Evolutionary conservation across 495 filamentous ascomycete genomes (phyloP), one percentile per base, ranked within the genome.

Genomic region (Neurospora sp.): DNA sequence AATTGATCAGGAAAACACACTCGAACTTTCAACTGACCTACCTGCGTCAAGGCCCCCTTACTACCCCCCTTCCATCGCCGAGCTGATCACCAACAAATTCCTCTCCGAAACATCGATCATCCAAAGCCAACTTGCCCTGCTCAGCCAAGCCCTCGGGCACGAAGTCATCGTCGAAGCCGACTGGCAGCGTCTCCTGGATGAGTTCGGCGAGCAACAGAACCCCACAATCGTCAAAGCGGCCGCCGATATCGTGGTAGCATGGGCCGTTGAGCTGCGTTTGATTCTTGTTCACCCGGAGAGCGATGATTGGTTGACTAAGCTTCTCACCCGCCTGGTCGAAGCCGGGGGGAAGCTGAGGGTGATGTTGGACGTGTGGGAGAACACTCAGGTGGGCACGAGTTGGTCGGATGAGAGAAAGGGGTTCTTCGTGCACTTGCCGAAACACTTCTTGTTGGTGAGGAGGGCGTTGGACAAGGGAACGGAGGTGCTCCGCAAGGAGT

Each of bases 371-470:
- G 6, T 66, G 12, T 66, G 54, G 54, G 54, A 66, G 2, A 0
- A 18, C 0, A 1, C 0, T 39, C 69, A 72, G 1, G 23, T 66
- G 14, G 44, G 72, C 0, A 79, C 80, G 5, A 72, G 69, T 4
- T 83, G 78, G 80, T 78, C 80, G 0, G 75, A 77, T 4, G 49
- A 73, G 23, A 73, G 75, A 3, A 31, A 12, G 0, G 77, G 78
- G 11, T 81, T 84, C 70, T 44, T 83, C 16, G 74, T 85, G 12
- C 74, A 69, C 27, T 70, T 85, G 31, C 82, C 82, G 2, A 81
- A 74, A 39, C 54, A 66, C 3, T 66, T 35, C 8, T 8, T 66
- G 0, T 66, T 66, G 5, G 27, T 37, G 3, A 66, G 14, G 14
- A 66, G 1, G 27, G 14, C 14, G 14, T 16, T 0, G 1, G 1